These are phyloP conservation scores for Thalia dealbata DNA, from an alignment of 176 grass and related monocot species.

Conservation along the genomic window DNA sequence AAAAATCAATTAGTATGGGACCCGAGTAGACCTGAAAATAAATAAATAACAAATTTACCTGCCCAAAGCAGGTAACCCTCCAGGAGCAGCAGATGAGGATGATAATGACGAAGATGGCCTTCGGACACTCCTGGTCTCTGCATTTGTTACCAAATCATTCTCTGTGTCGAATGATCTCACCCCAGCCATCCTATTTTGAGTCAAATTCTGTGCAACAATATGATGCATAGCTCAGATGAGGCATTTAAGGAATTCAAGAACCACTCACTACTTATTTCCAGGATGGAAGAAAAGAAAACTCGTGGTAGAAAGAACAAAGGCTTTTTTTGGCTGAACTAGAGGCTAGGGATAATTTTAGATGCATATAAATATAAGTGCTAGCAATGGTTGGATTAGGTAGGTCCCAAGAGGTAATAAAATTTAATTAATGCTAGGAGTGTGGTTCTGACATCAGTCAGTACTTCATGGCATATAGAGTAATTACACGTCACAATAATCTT, in stretches of 20 bases:
- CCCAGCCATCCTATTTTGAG: constrained; percentile 69
- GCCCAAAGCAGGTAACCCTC: constrained; percentile 50
- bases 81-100: constrained; percentile 34
- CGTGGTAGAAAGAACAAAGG: not conserved
- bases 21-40: constrained; percentile 20
- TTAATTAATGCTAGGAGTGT: not conserved
- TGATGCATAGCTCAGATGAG: not conserved
- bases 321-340: not conserved
- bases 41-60: constrained; percentile 35
- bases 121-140: constrained; percentile 49
- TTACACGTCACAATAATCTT: too few relatives aligned
- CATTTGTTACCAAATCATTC: constrained; percentile 36
- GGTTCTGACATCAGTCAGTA: not conserved
- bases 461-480: too few relatives aligned
- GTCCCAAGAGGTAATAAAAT: too few relatives aligned
- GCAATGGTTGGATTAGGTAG: too few relatives aligned
- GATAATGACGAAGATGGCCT: constrained; percentile 43
- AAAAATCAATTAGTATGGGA: constrained; percentile 17
- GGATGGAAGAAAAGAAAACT: not conserved
- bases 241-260: not conserved
- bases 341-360: not conserved
- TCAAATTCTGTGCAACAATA: constrained; percentile 53
- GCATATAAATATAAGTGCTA: too few relatives aligned
- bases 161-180: constrained; percentile 64
- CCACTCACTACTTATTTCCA: not conserved